Evolutionary conservation across 2,329 filamentous ascomycete species (phyloP).

Genomic region (Pyrenophora tritici-repentis): DNA sequence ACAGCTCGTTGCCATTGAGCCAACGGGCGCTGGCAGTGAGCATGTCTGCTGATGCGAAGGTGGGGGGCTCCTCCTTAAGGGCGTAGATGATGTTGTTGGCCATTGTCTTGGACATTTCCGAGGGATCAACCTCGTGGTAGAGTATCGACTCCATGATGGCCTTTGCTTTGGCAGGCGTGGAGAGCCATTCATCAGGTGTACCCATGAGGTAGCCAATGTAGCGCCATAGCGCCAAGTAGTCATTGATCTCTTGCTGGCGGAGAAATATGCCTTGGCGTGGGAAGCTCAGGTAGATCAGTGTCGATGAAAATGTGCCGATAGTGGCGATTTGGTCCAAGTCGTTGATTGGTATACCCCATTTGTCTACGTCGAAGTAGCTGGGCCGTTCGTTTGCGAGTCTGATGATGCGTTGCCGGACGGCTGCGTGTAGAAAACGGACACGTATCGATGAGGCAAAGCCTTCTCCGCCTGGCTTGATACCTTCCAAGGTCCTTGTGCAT

Average conservation of each 20-base stretch:
- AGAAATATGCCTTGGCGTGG: slow-evolving; percentile 75
- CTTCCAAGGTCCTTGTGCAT: slow-evolving; percentile 67
- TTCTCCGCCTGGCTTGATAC: slow-evolving; percentile 69
- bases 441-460: slow-evolving; percentile 69
- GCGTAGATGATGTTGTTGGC: slow-evolving; percentile 76
- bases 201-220: slow-evolving; percentile 75
- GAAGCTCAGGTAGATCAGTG: slow-evolving; percentile 69
- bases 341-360: slow-evolving; percentile 71
- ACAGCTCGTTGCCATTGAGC: slow-evolving; percentile 70
- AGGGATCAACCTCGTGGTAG: slow-evolving; percentile 69
- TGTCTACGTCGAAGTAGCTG: slow-evolving; percentile 64
- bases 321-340: slow-evolving; percentile 76
- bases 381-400: slow-evolving; percentile 61
- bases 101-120: slow-evolving; percentile 64
- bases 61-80: slow-evolving; percentile 68
- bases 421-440: slow-evolving; percentile 71
- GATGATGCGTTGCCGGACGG: slow-evolving; percentile 68
- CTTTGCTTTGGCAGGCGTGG: slow-evolving; percentile 60
- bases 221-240: slow-evolving; percentile 78
- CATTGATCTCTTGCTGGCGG: slow-evolving; percentile 63
- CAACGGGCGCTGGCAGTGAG: slow-evolving; percentile 70
- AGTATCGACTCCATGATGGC: slow-evolving; percentile 71
- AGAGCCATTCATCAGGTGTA: slow-evolving; percentile 66
- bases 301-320: slow-evolving; percentile 70
- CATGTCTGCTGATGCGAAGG: slow-evolving; percentile 68